These are phyloP conservation scores for Tuctoria greenei DNA, from an alignment of 176 grass and related monocot genomes.

Conservation along the genomic window DNA sequence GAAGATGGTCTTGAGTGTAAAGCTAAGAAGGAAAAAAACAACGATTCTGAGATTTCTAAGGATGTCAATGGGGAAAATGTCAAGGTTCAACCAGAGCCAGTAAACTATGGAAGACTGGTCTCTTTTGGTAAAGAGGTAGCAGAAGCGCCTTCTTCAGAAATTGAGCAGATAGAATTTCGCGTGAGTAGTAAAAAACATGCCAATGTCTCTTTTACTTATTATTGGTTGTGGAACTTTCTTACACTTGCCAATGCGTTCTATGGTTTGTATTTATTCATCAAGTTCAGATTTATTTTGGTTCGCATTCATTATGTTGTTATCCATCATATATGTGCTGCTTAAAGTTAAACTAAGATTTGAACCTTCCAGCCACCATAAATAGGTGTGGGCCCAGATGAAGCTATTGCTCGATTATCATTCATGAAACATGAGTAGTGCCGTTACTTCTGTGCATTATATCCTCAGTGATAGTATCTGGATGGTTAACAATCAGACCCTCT, in stretches of 20 bases:
- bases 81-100: constrained; percentile 38
- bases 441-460: background rate
- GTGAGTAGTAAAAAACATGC: constrained; percentile 54
- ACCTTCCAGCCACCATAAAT: constrained; percentile 9
- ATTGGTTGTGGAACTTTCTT: constrained; percentile 18
- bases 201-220: constrained; percentile 11
- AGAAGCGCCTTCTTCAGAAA: constrained; percentile 50
- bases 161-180: constrained; percentile 81
- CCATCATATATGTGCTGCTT: background rate
- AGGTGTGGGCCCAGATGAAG: background rate
- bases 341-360: constrained; percentile 2
- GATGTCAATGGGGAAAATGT: constrained; percentile 39
- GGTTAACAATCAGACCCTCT: background rate
- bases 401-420: background rate
- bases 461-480: background rate
- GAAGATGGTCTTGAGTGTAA: constrained; percentile 72
- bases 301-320: background rate
- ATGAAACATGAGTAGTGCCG: background rate
- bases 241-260: background rate
- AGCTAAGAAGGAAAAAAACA: constrained; percentile 63
- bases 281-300: background rate
- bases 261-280: too few species aligned
- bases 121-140: constrained; percentile 92
- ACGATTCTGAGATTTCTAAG: constrained; percentile 55
- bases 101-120: constrained; percentile 85